Base-by-base conservation (phyloP, 345 rosid genomes). In the Lepidium aucheri region DNA sequence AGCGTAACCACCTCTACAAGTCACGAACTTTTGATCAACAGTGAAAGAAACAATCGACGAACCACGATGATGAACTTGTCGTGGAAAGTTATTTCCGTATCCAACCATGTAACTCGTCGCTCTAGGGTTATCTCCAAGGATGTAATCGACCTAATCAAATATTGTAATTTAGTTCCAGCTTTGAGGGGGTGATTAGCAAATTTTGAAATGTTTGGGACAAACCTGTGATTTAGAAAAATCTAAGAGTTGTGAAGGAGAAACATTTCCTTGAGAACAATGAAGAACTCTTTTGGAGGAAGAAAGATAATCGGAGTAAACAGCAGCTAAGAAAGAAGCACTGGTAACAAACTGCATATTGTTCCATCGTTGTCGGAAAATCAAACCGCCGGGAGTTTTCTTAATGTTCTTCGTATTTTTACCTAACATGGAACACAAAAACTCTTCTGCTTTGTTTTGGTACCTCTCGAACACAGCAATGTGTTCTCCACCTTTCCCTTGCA, bases 71-170 rank as follows among this genome's bases (percentile, higher is more conserved):
- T 94, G 99, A 55, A 90, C 96, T 76, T 83, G 84, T 33, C 77
- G 75, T 0, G 99, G 99, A 69, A 80, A 94, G 78, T 85, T 90
- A 69, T 84, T 76, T 42, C 99, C 96, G 44, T 90, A 90, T 3
- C 97, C 97, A 4, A 94, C 96, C 99, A 94, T 86, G 78, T 94
- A 94, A 45, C 99, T 94, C 20, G 96, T 94, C 13, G 89, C 95
- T 77, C 96, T 83, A 2, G 99, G 99, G 63, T 94, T 90, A 80
- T 94, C 96, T 38, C 97, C 99, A 6, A 94, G 92, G 58, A 94
- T 83, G 73, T 94, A 94, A 54, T 94, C 96, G 65, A 88, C 89
- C 96, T 26, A 4, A 26, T 26, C 30, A 26, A 26, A 26, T 0
- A 4, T 26, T 3, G 30, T 26, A 4, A 26, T 4, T 41, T 20